These are phyloP conservation scores for Hippophae tibetana DNA, from an alignment of 306 rosid genomes.

Conservation along the genomic window DNA sequence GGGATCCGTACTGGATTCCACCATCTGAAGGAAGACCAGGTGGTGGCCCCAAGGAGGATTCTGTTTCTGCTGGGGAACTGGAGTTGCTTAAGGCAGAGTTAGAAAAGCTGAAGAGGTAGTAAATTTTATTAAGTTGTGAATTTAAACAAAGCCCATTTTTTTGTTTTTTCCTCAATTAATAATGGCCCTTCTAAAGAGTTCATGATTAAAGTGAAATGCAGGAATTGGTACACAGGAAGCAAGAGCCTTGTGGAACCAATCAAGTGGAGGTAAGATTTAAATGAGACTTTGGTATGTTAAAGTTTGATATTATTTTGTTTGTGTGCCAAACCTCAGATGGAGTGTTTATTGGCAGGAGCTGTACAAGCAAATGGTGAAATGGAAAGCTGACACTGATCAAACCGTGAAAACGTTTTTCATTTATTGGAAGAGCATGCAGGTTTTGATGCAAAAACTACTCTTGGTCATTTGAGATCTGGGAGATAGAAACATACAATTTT, in stretches of 20 bases:
- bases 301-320: slow-evolving; percentile 7
- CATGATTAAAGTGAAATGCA: slow-evolving; percentile 50
- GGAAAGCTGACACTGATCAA: slow-evolving; percentile 22
- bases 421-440: too few relatives aligned
- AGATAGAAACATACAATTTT: too few relatives aligned
- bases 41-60: slow-evolving; percentile 54
- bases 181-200: slow-evolving; percentile 9
- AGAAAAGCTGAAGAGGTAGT: slow-evolving; percentile 44
- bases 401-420: too few relatives aligned
- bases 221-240: slow-evolving; percentile 36
- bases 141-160: too few relatives aligned
- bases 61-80: slow-evolving; percentile 37
- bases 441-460: too few relatives aligned
- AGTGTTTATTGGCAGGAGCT: slow-evolving; percentile 29
- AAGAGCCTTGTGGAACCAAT: slow-evolving; percentile 27
- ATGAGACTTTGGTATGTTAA: slow-evolving; percentile 15
- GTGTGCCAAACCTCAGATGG: slow-evolving; percentile 11
- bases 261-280: slow-evolving; percentile 42
- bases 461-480: too few relatives aligned
- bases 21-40: slow-evolving; percentile 70
- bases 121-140: neutral
- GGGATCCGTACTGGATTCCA: slow-evolving; percentile 85
- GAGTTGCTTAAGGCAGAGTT: slow-evolving; percentile 49
- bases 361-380: slow-evolving; percentile 48
- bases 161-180: too few relatives aligned